phyloP scores from a whole-genome alignment of 352 stramenopile genomes.

The Phytophthora ramorum region DNA sequence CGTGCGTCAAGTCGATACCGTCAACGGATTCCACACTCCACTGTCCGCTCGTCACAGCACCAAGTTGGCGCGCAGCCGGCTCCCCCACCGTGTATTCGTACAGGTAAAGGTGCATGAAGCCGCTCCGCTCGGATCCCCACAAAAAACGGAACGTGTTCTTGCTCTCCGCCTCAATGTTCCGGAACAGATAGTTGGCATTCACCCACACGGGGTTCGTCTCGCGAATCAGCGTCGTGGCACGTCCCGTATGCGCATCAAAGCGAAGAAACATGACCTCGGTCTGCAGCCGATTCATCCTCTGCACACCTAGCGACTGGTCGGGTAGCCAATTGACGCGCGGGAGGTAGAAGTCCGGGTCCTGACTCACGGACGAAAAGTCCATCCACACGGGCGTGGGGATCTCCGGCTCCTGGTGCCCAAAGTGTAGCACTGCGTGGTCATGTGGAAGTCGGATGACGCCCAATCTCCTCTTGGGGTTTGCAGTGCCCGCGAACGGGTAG shows the following conservation, averaged over 20 bases:
- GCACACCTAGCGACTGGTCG: conserved; percentile 92
- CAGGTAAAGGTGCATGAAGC: conserved; percentile 97
- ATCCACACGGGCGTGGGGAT: conserved; percentile 75
- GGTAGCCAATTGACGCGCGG: conserved; percentile 95
- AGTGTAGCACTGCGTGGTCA: conserved; percentile 16
- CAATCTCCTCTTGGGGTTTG: conserved; percentile 91
- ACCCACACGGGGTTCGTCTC: conserved; percentile 94
- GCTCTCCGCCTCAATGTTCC: conserved; percentile 80
- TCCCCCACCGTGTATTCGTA: conserved; percentile 88
- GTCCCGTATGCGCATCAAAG: conserved; percentile 82
- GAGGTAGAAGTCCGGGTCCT: conserved; percentile 89
- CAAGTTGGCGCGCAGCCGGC: conserved; percentile 49
- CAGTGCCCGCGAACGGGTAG: conserved; percentile 94
- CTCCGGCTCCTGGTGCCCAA: conserved; percentile 4
- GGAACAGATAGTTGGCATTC: conserved; percentile 95
- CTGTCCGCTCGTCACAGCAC: conserved; percentile 66
- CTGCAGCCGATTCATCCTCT: conserved; percentile 87
- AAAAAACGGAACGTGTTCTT: conserved; percentile 94
- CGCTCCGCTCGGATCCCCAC: conserved; percentile 93
- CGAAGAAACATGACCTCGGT: conserved; percentile 74
- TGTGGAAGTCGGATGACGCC: conserved; percentile 60
- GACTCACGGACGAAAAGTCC: conserved; percentile 53
- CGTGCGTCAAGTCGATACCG: conserved; percentile 77
- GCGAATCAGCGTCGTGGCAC: conserved; percentile 78
- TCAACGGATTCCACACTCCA: conserved; percentile 88